Base-by-base conservation (phyloP, 495 filamentous ascomycete species). In the Neurospora sp. region DNA sequence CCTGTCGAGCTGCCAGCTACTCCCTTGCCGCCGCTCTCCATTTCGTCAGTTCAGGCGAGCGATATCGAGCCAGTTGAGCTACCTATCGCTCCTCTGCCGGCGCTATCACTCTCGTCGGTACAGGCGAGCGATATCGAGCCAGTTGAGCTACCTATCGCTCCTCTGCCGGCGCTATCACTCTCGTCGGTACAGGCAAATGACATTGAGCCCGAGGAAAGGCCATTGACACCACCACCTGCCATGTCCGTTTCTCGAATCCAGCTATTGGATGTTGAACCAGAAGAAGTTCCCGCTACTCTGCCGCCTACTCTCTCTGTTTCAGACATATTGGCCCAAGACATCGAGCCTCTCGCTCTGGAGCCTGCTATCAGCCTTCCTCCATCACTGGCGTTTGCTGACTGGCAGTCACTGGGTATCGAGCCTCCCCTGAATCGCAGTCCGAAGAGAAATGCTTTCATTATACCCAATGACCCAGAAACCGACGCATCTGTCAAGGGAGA, bases 371-470 rank as follows among this genome's bases (percentile, higher is more conserved):
- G 41, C 53, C 48, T 65, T 73, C 74, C 75, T 41, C 74, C 73
- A 37, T 69, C 39, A 39, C 73, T 88, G 35, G 82, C 79, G 39
- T 77, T 90, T 42, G 88, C 89, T 22, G 73, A 82, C 8, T 80
- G 90, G 53, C 82, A 78, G 39, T 81, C 84, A 8, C 79, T 86
- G 59, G 78, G 85, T 10, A 89, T 85, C 12, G 83, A 85, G 72
- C 89, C 89, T 10, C 76, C 86, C 18, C 82, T 81, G 68, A 76
- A 80, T 35, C 80, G 80, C 73, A 86, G 80, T 70, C 83, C 85
- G n/a, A 83, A 80, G 78, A 77, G 84, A 65, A 81, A 86, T 68
- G 84, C 78, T 20, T 82, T 86, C 72, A 84, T 87, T 59, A 81
- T 87, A 39, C 83, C 86, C 38, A 81, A 80, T 37, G 83, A 83